These are phyloP conservation scores for Penicillium argentinense DNA, from an alignment of 495 filamentous ascomycete genomes.

Conservation along the genomic window DNA sequence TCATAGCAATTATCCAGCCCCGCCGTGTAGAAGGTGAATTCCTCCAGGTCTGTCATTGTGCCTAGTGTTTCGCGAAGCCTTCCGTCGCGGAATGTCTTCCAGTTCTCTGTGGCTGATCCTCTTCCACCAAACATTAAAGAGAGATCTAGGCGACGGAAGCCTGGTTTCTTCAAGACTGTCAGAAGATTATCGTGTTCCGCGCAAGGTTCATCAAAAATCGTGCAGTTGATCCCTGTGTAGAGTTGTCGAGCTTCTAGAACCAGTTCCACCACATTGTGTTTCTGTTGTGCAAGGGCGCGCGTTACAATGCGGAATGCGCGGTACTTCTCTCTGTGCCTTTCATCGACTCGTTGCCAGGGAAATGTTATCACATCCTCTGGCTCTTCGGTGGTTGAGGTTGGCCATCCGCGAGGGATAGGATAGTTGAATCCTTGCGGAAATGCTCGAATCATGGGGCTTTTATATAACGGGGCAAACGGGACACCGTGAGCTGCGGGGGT, in stretches of 20 bases:
- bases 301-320: slow-evolving; percentile 10
- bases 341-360: slow-evolving; percentile 5
- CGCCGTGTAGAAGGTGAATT: slow-evolving; percentile 7
- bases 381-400: not conserved
- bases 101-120: slow-evolving; percentile 3
- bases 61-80: slow-evolving; percentile 3
- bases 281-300: slow-evolving; percentile 7
- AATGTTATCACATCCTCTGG: slow-evolving; percentile 1
- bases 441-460: slow-evolving; percentile 25
- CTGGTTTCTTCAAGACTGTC: slow-evolving; percentile 5
- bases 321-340: slow-evolving; percentile 10
- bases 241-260: slow-evolving; percentile 10
- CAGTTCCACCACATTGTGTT: slow-evolving; percentile 11
- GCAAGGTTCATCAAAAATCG: slow-evolving; percentile 14
- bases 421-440: slow-evolving; percentile 24
- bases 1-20: slow-evolving; percentile 1
- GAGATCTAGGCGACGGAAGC: slow-evolving; percentile 10
- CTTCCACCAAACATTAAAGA: slow-evolving; percentile 1
- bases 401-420: slow-evolving; percentile 21
- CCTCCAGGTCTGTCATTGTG: not conserved
- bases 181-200: slow-evolving; percentile 11
- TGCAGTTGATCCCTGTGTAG: slow-evolving; percentile 14
- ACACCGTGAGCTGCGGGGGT: slow-evolving; percentile 23
- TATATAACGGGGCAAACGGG: slow-evolving; percentile 19
- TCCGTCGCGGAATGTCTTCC: slow-evolving; percentile 7